These are phyloP conservation scores for Hondaea fermentalgiana DNA, from an alignment of 108 stramenopile species.

Conservation along the genomic window DNA sequence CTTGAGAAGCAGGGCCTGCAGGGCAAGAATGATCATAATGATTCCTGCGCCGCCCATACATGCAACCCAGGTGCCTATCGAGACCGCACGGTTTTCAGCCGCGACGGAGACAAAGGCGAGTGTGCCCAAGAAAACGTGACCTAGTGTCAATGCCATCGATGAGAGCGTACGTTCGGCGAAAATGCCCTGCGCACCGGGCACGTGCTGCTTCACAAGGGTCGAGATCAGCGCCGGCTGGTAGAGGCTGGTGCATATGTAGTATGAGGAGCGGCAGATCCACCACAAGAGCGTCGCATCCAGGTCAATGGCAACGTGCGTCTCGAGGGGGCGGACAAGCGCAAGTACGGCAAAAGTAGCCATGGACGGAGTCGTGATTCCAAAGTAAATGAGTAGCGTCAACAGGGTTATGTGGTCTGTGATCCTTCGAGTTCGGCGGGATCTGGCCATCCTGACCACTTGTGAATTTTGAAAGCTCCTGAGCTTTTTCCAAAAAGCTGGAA, in stretches of 20 bases:
- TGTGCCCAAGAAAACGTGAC: neutral
- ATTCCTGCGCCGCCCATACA: neutral
- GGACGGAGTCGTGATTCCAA: neutral
- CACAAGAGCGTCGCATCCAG: neutral
- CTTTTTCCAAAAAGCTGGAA: neutral
- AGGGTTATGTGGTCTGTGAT: neutral
- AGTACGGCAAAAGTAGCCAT: neutral
- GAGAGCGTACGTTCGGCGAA: neutral
- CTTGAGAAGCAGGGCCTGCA: neutral
- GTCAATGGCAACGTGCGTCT: neutral
- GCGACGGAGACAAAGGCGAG: neutral
- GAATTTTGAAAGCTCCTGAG: neutral
- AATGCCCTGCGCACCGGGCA: neutral
- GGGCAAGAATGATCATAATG: neutral
- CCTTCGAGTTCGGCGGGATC: neutral
- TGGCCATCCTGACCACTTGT: neutral
- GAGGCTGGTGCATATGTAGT: neutral
- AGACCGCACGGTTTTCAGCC: neutral
- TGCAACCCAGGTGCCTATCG: neutral
- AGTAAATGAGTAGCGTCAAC: neutral
- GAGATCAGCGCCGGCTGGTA: constrained; percentile 5
- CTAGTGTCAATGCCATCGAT: neutral
- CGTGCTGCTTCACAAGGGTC: neutral
- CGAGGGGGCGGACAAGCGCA: neutral
- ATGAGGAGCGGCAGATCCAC: neutral